Base-by-base conservation (phyloP, 2,329 filamentous ascomycete species). In the Rhynchosporium agropyri region DNA sequence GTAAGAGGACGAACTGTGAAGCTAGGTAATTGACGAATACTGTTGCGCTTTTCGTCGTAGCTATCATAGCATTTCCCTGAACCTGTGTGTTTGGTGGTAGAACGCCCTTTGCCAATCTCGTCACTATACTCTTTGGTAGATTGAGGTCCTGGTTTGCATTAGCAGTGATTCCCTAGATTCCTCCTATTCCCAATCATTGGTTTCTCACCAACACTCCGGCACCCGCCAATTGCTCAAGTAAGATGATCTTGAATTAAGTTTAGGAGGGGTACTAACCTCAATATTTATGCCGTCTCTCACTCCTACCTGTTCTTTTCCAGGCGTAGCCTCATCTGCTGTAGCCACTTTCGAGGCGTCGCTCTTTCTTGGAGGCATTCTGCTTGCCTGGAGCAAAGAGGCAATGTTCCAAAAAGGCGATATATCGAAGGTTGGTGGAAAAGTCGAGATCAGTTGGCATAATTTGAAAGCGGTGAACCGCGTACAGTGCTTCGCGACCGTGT, bases 21-120 rank as follows among this genome's bases (percentile, higher is more conserved):
- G 89, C 88, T 38, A 95, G 79, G 75, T 93, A 91, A 77, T 86
- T 94, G 70, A 95, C 89, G 72, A 95, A 95, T 0, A 95, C 87
- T 1, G 89, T 93, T 7, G 91, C 89, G 76, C 89, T 90, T 77
- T 93, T 93, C 68, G 85, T 89, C 79, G 95, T 83, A 9, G 90
- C 91, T 58, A 91, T 77, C 60, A 93, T 84, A 48, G 91, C 91
- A 78, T 92, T 92, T 72, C 88, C 90, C 74, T 94, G 90, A 55
- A 94, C 90, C 76, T 92, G 89, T 4, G 90, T 93, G 74, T 92
- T 92, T 5, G 89, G 82, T 0, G 91, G 90, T 4, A 95, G 79
- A 5, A 91, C 89, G 46, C 89, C 89, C 78, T 94, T 94, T 46
- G 90, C 89, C 40, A 95, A 81, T 60, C 90, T 83, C 59, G 89